A percentile compares a stretch with the other conserved stretches of the same genome.
Conservation (phyloP, 148 eudicot genomes). For the Euryodendron excelsum region DNA sequence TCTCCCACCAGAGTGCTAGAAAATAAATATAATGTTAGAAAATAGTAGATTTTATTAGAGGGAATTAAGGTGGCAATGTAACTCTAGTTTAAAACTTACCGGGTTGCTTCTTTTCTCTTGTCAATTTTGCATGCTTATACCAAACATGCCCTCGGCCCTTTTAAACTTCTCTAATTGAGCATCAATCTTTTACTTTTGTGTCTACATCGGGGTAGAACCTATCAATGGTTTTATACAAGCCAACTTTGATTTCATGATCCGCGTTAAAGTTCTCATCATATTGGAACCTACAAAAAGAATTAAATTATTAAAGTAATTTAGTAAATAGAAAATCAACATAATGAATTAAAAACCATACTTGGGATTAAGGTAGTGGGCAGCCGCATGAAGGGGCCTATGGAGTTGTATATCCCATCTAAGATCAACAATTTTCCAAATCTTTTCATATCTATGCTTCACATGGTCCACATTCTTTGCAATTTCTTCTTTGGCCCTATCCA, state of each 20-base stretch:
- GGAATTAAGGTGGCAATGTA: too few species aligned
- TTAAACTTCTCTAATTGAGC: not conserved
- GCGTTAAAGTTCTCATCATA: not conserved
- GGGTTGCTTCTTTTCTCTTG: not conserved
- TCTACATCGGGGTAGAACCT: not conserved
- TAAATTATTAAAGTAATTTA: not conserved
- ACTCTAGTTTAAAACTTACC: not conserved
- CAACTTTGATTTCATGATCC: not conserved
- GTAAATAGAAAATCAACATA: not conserved
- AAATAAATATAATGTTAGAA: not conserved
- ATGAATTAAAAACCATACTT: not conserved
- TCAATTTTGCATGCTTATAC: not conserved
- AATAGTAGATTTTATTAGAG: too few species aligned
- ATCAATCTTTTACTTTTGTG: not conserved
- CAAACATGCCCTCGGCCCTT: not conserved
- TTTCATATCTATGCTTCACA: not conserved
- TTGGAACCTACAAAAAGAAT: not conserved
- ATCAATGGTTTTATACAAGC: not conserved
- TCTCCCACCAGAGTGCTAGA: constrained; percentile 12
- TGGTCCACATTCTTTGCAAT: not conserved
- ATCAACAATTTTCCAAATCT: not conserved
- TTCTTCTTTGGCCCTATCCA: not conserved
- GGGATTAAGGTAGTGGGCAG: not conserved
- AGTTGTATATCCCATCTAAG: not conserved
- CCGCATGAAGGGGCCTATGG: constrained; percentile 4